Base-by-base conservation (phyloP, 345 rosid genomes). In the Gossypium raimondii region DNA sequence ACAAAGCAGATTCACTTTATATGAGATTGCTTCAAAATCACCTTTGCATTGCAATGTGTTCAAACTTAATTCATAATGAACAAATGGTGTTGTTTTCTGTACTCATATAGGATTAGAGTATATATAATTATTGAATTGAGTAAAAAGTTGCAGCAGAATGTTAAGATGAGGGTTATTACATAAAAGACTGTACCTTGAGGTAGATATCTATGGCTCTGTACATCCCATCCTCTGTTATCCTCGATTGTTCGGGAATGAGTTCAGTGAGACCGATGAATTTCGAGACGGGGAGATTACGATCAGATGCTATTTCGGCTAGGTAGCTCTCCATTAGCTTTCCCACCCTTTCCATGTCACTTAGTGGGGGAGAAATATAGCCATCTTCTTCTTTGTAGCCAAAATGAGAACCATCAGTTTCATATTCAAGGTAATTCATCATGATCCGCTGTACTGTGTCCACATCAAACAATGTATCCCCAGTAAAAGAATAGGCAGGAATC, bases 301-400 rank as follows among this genome's bases (percentile, higher is more conserved):
- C 97, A 2, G 98, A 82, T 34, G 98, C 95, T 59, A 94, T 89
- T 77, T 94, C 98, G 27, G 98, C 90, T 7, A 92, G 80, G 80
- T 89, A 92, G 82, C 74, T 92, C 86, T 94, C 98, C 95, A 92
- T 84, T 2, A 94, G 79, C 89, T 86, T 89, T 73, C 90, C 98
- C 45, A 92, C 97, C 11, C 87, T 87, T 80, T 90, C 95, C 92
- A 86, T 80, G 72, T 91, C 96, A 61, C 77, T 80, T 48, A 79
- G 77, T 11, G 80, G 81, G 60, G 85, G 83, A 76, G 87, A 84
- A 82, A 82, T 82, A 60, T 51, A 82, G 55, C 74, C 84, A 64
- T 90, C 85, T 24, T 80, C 86, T 12, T 59, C 78, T 63, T 41
- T 72, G 73, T 67, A 83, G 34, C 83, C 85, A 8, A 83, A 64